phyloP scores from a whole-genome alignment of 2,329 filamentous ascomycete genomes.

The Apiospora saccharicola region DNA sequence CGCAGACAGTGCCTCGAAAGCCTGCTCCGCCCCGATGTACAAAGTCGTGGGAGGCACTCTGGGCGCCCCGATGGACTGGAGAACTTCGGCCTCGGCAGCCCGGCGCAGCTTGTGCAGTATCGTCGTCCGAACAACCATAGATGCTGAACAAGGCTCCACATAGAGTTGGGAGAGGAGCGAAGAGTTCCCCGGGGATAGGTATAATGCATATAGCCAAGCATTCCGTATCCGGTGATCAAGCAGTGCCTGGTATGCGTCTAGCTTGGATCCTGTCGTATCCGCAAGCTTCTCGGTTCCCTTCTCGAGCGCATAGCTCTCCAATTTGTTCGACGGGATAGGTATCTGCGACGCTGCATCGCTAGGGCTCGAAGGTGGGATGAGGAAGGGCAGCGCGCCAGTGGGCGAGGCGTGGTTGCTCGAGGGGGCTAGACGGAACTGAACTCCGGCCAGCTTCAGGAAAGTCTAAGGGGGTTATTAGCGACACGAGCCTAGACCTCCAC shows the following conservation, averaged over 20 bases:
- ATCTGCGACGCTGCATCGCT: conserved; percentile 41
- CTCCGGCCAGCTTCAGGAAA: conserved; percentile 78
- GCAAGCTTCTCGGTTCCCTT: conserved; percentile 50
- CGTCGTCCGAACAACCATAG: conserved; percentile 66
- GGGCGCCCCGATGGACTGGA: conserved; percentile 58
- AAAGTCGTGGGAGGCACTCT: conserved; percentile 49
- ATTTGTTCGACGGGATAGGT: conserved; percentile 68
- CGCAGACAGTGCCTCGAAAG: conserved; percentile 55
- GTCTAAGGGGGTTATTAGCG: conserved; percentile 59
- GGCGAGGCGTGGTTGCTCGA: conserved; percentile 96
- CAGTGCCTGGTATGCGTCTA: conserved; percentile 81
- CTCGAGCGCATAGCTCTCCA: conserved; percentile 73
- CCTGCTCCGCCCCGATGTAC: conserved; percentile 52
- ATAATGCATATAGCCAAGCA: conserved; percentile 88
- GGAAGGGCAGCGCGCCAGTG: conserved; percentile 85
- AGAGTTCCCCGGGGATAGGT: conserved; percentile 75
- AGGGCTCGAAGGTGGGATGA: conserved; percentile 64
- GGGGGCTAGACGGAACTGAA: conserved; percentile 71
- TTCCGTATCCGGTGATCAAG: conserved; percentile 80
- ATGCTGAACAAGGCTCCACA: conserved; percentile 67
- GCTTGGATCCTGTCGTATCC: conserved; percentile 61
- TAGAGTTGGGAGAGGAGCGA: conserved; percentile 76
- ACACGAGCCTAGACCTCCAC: not conserved
- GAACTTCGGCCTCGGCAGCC: conserved; percentile 78
- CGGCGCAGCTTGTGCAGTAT: conserved; percentile 71